Conservation (phyloP, 352 stramenopile genomes). For the Phytopythium chamaehyphon region DNA sequence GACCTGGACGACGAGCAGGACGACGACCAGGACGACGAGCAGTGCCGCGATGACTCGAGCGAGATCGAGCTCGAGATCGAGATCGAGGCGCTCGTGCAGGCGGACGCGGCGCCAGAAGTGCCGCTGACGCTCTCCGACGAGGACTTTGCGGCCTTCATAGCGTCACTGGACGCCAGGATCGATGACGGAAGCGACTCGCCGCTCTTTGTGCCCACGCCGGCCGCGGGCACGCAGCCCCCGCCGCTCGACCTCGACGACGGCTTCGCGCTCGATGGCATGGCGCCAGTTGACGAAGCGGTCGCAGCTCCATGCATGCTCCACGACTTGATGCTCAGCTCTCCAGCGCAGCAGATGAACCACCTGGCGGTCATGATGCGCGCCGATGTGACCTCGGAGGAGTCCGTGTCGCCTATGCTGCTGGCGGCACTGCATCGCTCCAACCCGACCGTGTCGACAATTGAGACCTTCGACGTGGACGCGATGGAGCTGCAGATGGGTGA, state of each 20-base stretch:
- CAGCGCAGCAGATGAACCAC: slow-evolving; percentile 23
- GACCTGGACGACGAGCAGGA: slow-evolving; percentile 24
- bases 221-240: neutral
- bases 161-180: slow-evolving; percentile 18
- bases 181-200: slow-evolving; percentile 15
- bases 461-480: neutral
- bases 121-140: slow-evolving; percentile 18
- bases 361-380: slow-evolving; percentile 23
- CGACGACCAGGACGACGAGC: slow-evolving; percentile 5
- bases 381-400: slow-evolving; percentile 20
- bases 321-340: slow-evolving; percentile 10
- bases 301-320: neutral
- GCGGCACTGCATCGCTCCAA: neutral
- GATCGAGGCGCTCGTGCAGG: slow-evolving; percentile 1
- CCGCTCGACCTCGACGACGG: slow-evolving; percentile 5
- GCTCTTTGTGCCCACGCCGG: slow-evolving; percentile 13
- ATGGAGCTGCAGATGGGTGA: slow-evolving; percentile 1
- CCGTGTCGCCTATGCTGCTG: slow-evolving; percentile 10
- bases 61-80: slow-evolving; percentile 1
- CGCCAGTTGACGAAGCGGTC: neutral
- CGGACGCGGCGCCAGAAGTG: slow-evolving; percentile 13
- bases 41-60: too few species aligned
- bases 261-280: slow-evolving; percentile 10
- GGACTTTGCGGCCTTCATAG: slow-evolving; percentile 19
- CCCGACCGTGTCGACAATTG: neutral